Base-by-base conservation (phyloP, 225 moss, liverwort and hornwort genomes). In the Straminergon stramineum region DNA sequence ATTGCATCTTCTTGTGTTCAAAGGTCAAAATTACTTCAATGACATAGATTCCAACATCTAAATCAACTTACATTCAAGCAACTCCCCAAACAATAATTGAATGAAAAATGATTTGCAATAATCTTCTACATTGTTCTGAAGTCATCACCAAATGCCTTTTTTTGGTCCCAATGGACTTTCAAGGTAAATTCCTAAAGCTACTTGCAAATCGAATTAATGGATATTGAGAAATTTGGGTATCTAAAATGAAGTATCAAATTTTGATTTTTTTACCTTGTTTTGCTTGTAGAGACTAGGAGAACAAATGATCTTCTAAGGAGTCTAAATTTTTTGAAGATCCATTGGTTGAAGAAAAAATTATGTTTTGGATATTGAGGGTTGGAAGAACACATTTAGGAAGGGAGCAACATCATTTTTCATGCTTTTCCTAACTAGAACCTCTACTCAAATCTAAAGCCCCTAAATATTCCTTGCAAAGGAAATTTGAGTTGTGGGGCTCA, bases 161-260 rank as follows among this genome's bases (percentile, higher is more conserved):
- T 34, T 9, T 10, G 10, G 35, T 6, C 2, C 11, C 8, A 35
- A 11, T 5, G 2, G 19, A 2, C 1, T 19, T 19, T 67, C 3
- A 66, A 19, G 67, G 35, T 67, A 35, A 35, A 10, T 19, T 1
- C 35, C 18, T 66, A 18, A 19, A 66, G 35, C 67, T 35, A 67
- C 7, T 11, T 67, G 67, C 20, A 35, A 67, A 0, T 66, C 11
- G 6, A 67, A 48, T 48, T 7, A 67, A 35, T 19, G 11, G 35
- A 35, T 20, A 67, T 20, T 67, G 35, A 20, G 2, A 67, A 67
- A 19, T 35, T 67, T 35, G 5, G 7, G 0, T 35, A 20, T 11
- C 30, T 6, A 35, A 35, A 35, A 67, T 68, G 21, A 37, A 68
- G 12, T 37, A 68, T 37, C 11, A 68, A 68, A 37, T 37, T 35